These are phyloP conservation scores for Aspergillus panamensis DNA, from an alignment of 495 filamentous ascomycete genomes.

Conservation along the genomic window DNA sequence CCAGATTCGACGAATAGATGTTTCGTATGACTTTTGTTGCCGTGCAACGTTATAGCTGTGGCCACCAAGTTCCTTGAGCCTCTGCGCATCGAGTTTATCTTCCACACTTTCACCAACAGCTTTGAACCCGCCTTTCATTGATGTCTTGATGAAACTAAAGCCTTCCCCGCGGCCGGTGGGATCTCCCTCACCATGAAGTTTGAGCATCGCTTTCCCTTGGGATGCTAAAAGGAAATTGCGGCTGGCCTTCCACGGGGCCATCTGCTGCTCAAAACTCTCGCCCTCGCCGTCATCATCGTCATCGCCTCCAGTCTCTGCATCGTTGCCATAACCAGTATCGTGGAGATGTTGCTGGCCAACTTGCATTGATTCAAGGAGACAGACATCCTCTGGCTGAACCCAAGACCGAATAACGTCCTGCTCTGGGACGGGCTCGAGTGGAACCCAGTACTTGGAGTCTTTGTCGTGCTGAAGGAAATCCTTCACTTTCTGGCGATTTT, in stretches of 20 bases:
- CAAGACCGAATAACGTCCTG: constrained; percentile 72
- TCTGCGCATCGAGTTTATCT: constrained; percentile 77
- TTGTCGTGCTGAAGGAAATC: constrained; percentile 91
- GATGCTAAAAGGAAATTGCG: constrained; percentile 94
- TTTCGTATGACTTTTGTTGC: constrained; percentile 85
- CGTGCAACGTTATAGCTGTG: constrained; percentile 95
- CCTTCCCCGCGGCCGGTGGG: constrained; percentile 92
- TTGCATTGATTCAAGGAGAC: constrained; percentile 93
- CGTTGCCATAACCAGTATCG: constrained; percentile 73
- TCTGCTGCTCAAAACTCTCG: constrained; percentile 76
- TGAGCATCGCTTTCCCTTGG: constrained; percentile 93
- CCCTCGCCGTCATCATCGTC: constrained; percentile 62
- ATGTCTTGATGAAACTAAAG: constrained; percentile 92
- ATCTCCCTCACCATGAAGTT: constrained; percentile 89
- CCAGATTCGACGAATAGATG: constrained; percentile 87
- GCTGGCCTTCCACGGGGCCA: constrained; percentile 92
- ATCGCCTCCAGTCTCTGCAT: constrained; percentile 68
- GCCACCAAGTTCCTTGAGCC: constrained; percentile 83
- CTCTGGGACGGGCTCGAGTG: constrained; percentile 72
- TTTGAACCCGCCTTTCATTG: constrained; percentile 98
- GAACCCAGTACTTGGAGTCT: constrained; percentile 78
- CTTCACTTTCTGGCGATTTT: constrained; percentile 93
- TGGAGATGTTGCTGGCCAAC: constrained; percentile 80
- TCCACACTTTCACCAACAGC: constrained; percentile 82
- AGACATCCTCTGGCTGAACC: constrained; percentile 94